Conservation (phyloP, 169 alveolate genomes). For the Eimeria nieschulzi region DNA sequence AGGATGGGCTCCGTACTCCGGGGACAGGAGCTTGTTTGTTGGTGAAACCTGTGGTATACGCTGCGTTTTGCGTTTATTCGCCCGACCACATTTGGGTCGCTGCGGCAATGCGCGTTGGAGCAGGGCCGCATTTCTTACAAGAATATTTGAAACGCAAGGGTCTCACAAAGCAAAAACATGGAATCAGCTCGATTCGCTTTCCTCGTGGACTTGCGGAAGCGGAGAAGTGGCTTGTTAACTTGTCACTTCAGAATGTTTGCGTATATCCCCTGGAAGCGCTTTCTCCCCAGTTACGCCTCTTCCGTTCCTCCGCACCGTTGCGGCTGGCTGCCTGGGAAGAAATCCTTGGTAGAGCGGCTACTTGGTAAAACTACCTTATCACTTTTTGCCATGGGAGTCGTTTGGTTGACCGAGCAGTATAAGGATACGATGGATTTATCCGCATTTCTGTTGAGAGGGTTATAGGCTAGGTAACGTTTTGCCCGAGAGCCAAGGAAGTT, state of each 20-base stretch:
- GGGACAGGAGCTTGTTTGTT: slow-evolving; percentile 43
- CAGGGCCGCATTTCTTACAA: slow-evolving; percentile 29
- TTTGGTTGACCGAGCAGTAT: too few relatives aligned
- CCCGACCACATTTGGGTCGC: slow-evolving; percentile 33
- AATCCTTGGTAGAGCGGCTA: slow-evolving; percentile 17
- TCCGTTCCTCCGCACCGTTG: slow-evolving; percentile 36
- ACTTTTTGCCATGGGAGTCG: too few relatives aligned
- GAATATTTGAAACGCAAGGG: background rate
- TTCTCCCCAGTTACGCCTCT: slow-evolving; percentile 40
- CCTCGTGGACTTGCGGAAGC: slow-evolving; percentile 8
- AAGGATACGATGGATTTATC: too few relatives aligned
- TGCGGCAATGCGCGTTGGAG: slow-evolving; percentile 55
- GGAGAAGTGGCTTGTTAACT: slow-evolving; percentile 48
- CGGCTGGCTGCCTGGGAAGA: slow-evolving; percentile 64
- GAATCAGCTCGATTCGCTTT: background rate
- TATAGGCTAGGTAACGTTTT: too few relatives aligned
- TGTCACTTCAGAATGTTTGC: slow-evolving; percentile 29
- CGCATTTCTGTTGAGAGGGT: too few relatives aligned
- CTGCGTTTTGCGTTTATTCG: slow-evolving; percentile 46
- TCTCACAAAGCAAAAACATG: background rate
- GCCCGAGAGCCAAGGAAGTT: too few relatives aligned
- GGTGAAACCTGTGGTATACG: slow-evolving; percentile 53
- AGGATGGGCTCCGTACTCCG: slow-evolving; percentile 44
- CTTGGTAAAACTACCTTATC: background rate
- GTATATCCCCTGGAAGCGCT: slow-evolving; percentile 55